phyloP scores from a whole-genome alignment of 1,139 yeast genomes.

The Pichia norvegensis region DNA sequence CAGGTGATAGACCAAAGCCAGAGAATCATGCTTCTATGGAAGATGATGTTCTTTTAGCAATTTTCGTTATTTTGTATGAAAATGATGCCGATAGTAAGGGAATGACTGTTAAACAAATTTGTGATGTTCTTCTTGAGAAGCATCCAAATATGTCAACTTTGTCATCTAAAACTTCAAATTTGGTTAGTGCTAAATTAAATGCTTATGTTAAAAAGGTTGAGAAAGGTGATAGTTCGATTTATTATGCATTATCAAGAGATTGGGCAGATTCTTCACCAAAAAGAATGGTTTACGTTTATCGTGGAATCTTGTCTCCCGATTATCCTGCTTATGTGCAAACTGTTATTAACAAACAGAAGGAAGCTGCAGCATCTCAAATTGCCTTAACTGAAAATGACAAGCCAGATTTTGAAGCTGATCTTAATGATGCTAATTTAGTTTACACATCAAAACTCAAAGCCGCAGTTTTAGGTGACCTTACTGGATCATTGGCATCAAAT shows the following conservation, averaged over 20 bases:
- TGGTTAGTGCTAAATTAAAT: constrained; percentile 73
- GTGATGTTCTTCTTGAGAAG: constrained; percentile 61
- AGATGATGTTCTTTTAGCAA: constrained; percentile 69
- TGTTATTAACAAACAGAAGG: constrained; percentile 32
- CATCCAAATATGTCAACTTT: constrained; percentile 78
- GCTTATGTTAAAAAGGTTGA: constrained; percentile 80
- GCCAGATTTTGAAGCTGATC: constrained; percentile 7
- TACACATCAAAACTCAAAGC: constrained; percentile 7
- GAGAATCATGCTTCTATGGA: constrained; percentile 59
- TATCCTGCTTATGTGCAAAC: constrained; percentile 62
- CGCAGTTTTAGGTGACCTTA: background rate
- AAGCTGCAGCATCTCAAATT: constrained; percentile 30
- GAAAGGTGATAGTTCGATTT: constrained; percentile 61
- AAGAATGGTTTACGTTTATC: constrained; percentile 79
- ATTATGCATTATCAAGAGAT: constrained; percentile 70
- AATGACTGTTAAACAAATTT: constrained; percentile 78
- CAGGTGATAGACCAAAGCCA: constrained; percentile 74
- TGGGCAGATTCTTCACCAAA: constrained; percentile 88
- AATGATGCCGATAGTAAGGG: constrained; percentile 62
- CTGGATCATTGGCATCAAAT: constrained; percentile 4
- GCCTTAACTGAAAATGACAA: constrained; percentile 21
- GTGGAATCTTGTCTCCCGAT: constrained; percentile 66
- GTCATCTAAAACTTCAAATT: constrained; percentile 72
- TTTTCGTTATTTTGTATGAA: constrained; percentile 61
- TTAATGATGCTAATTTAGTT: constrained; percentile 6